Evolutionary conservation across 2,329 filamentous ascomycete species (phyloP), one percentile per base, ranked within the genome.

Genomic region (Fusarium beomiforme): DNA sequence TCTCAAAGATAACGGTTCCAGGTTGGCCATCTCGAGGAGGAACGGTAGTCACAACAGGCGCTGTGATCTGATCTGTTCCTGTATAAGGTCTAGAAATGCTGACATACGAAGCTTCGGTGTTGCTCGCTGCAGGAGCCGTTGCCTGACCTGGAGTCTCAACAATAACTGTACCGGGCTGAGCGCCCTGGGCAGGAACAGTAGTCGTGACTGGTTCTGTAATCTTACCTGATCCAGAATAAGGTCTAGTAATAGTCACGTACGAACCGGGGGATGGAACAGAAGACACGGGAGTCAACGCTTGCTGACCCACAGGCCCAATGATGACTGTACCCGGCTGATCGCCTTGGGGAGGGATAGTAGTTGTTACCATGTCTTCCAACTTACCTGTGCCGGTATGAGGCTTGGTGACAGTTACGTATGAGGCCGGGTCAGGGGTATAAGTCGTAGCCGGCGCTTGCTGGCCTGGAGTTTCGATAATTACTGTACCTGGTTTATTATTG

Each of bases 1-100:
- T 68, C 34, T 68, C 65, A 13, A 68, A 34, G n/a, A 68, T 67
- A 3, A 68, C 44, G 17, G 62, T 68, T 33, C 65, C 65, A 11
- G 62, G 62, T 29, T 68, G 56, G 8, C 61, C 56, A 16, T 46
- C 54, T 19, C 51, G 36, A 4, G 66, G 65, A 31, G 46, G 31
- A 17, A 62, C 49, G 2, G 64, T 68, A 19, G 58, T 68, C n/a
- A 57, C 62, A 16, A 57, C 42, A 3, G 56, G 49, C 6, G 24
- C 56, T 7, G 50, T 57, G 26, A 68, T 67, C 29, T 47, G 39
- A 5, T 51, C 50, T 21, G 36, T 24, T 36, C 65, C 65, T 24
- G 62, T 67, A 12, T 68, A 50, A 7, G 39, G 56, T 31, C 65
- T 62, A 37, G 39, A 49, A 14, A 59, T 29, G 24, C 53, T 63